phyloP scores from a whole-genome alignment of 306 rosid species.

The Ceratonia siliqua region DNA sequence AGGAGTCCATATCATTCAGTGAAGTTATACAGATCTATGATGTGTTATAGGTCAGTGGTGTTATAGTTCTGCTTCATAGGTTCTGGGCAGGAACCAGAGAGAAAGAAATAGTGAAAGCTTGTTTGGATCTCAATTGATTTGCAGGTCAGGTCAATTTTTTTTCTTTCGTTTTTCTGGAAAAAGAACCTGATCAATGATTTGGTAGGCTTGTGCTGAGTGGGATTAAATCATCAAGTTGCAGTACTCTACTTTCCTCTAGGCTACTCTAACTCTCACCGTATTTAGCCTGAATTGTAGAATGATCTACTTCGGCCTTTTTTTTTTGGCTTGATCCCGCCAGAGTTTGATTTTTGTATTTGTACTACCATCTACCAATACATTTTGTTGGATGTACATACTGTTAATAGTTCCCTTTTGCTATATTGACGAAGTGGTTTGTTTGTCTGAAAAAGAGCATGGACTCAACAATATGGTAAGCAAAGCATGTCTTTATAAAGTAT shows the following conservation, averaged over 20 bases:
- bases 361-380: neutral
- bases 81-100: neutral
- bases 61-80: slow-evolving; percentile 16
- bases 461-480: neutral
- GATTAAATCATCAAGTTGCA: slow-evolving; percentile 11
- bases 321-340: neutral
- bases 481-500: neutral
- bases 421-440: neutral
- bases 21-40: slow-evolving; percentile 3
- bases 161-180: neutral
- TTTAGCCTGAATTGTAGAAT: slow-evolving; percentile 7
- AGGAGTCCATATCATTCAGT: slow-evolving; percentile 7
- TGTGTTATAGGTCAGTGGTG: neutral
- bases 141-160: neutral
- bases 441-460: neutral
- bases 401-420: neutral
- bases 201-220: slow-evolving; percentile 13
- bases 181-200: slow-evolving; percentile 3
- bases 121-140: slow-evolving; percentile 1
- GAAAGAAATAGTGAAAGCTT: neutral
- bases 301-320: slow-evolving; percentile 15
- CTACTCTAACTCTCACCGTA: neutral
- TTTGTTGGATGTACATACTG: neutral
- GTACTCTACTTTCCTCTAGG: neutral
- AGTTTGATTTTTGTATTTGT: slow-evolving; percentile 25